Evolutionary conservation across 2,329 filamentous ascomycete genomes (phyloP).

Genomic region (Laburnicola sp.): DNA sequence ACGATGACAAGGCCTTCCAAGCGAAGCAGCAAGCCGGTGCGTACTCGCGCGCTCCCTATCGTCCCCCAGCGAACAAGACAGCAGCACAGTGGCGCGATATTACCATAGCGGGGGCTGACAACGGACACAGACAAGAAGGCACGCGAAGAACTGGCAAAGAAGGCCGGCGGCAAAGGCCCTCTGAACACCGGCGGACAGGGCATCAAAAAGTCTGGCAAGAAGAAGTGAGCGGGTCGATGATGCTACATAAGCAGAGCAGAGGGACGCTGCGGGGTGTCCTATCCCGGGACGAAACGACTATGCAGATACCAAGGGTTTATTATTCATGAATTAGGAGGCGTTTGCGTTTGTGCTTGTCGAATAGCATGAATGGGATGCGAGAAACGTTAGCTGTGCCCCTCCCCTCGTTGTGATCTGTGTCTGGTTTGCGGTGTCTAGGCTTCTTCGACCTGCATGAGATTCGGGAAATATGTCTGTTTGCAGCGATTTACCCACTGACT

Average conservation of each 20-base stretch:
- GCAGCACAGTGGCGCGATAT: neutral
- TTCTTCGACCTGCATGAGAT: too few species aligned
- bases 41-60: conserved; percentile 35
- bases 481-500: too few species aligned
- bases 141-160: conserved; percentile 65
- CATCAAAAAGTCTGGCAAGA: conserved; percentile 96
- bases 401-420: neutral
- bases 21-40: conserved; percentile 83
- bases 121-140: conserved; percentile 60
- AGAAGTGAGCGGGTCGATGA: conserved; percentile 62
- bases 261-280: conserved; percentile 5
- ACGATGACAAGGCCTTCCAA: conserved; percentile 80
- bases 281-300: conserved; percentile 13
- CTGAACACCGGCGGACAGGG: conserved; percentile 81
- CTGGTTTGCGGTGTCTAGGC: too few species aligned
- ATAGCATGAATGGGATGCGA: conserved; percentile 21
- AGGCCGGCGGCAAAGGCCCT: conserved; percentile 77
- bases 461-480: too few species aligned
- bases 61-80: neutral
- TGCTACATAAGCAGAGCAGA: neutral
- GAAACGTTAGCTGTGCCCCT: neutral
- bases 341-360: conserved; percentile 14
- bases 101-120: conserved; percentile 6
- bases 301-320: conserved; percentile 34
- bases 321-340: conserved; percentile 26